Base-by-base conservation (phyloP, 768 basidiomycete genomes). In the Russula dissimulans region DNA sequence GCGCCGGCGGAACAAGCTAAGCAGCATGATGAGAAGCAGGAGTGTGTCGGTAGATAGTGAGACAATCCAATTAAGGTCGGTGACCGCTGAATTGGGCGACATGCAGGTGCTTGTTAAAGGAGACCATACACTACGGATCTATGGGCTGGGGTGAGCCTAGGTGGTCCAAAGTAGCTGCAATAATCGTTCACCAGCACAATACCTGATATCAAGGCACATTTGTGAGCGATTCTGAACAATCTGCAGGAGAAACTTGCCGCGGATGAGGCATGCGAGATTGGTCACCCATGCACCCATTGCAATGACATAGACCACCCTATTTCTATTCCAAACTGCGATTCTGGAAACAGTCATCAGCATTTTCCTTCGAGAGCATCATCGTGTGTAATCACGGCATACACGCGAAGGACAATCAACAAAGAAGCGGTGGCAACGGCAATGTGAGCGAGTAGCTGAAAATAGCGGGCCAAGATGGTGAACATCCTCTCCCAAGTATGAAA, bases 321-420 rank as follows among this genome's bases (percentile, higher is more conserved):
- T 26, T 34, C 36, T 46, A 17, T 48, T 31, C 58, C 58, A 59
- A 22, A 59, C 32, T 5, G 58, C 58, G 38, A 59, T 32, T 5
- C 56, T 57, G 38, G 29, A 12, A n/a, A 11, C 10, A 7, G 12
- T n/a, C 1, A 15, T 49, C 5, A 22, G 47, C n/a, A 9, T n/a
- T 57, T n/a, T 22, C 12, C 32, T 39, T 7, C 26, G 42, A 11
- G 26, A 8, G 34, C 5, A 2, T 12, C 11, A 34, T 3, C n/a
- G n/a, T n/a, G 48, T 11, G 11, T 18, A 5, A 42, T 14, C 7
- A 18, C 11, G n/a, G 43, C 57, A 12, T 29, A 57, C 57, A 43
- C 36, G 41, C 57, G 57, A 34, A 58, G 41, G 10, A 50, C 57
- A n/a, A 58, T 12, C 31, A 58, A 38, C 7, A 58, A 14, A 8